These are phyloP conservation scores for Rutstroemia sydowiana DNA, from an alignment of 2,329 filamentous ascomycete genomes.

Conservation along the genomic window DNA sequence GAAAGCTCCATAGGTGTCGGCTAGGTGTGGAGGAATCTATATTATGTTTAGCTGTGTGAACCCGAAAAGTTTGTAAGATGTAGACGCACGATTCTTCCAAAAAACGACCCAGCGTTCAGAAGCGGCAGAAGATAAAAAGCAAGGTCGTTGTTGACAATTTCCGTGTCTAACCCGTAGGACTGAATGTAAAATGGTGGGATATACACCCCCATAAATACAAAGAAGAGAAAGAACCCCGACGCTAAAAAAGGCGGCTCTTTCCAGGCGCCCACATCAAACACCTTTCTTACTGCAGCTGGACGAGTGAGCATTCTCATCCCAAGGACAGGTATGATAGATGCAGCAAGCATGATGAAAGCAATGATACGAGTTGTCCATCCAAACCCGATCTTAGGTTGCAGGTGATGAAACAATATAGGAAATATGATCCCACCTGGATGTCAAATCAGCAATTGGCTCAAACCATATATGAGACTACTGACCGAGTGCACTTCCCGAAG, in stretches of 20 bases:
- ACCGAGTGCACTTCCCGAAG: slow-evolving; percentile 32
- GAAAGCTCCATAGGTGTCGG: slow-evolving; percentile 44
- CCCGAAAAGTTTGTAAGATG: neutral
- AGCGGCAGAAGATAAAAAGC: slow-evolving; percentile 16
- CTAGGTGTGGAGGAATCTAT: slow-evolving; percentile 38
- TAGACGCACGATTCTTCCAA: slow-evolving; percentile 42
- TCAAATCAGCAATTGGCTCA: neutral
- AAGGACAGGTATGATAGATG: neutral
- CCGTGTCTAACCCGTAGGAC: slow-evolving; percentile 16
- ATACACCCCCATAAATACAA: slow-evolving; percentile 39
- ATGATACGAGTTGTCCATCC: slow-evolving; percentile 39
- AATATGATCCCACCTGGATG: slow-evolving; percentile 34
- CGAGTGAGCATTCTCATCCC: neutral
- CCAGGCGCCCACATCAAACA: neutral
- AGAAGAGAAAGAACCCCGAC: slow-evolving; percentile 7
- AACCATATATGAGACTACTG: neutral
- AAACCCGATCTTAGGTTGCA: slow-evolving; percentile 37
- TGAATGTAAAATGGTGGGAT: slow-evolving; percentile 42
- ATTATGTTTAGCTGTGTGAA: neutral
- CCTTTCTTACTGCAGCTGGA: neutral
- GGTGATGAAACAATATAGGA: slow-evolving; percentile 35
- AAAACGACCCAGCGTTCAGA: slow-evolving; percentile 34
- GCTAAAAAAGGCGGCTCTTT: neutral
- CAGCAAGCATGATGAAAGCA: slow-evolving; percentile 33
- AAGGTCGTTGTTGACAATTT: slow-evolving; percentile 32